A percentile compares a stretch with the other conserved stretches of the same genome.
These are phyloP conservation scores for Sclerotinia nivalis DNA, from an alignment of 2,329 filamentous ascomycete genomes.

Conservation along the genomic window DNA sequence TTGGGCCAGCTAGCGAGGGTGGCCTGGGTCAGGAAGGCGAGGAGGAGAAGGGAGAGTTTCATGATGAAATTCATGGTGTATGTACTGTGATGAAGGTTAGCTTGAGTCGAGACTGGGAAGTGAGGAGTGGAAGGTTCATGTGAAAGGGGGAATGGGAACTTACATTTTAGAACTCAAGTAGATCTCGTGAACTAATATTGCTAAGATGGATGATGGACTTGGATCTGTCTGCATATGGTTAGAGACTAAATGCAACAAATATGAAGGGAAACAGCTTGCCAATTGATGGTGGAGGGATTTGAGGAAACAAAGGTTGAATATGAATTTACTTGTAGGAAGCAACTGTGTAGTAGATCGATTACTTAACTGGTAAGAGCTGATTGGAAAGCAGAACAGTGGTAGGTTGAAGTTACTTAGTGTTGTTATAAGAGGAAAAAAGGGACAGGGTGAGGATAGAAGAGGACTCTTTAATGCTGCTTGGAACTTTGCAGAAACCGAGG, in stretches of 20 bases:
- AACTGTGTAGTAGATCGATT: not conserved
- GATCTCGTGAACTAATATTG: not conserved
- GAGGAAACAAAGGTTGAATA: not conserved
- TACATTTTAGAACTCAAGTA: not conserved
- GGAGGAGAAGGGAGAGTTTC: not conserved
- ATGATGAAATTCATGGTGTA: constrained; percentile 12
- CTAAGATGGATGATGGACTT: not conserved
- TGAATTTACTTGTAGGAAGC: not conserved
- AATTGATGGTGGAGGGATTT: not conserved
- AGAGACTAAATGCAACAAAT: not conserved
- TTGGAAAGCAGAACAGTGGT: not conserved
- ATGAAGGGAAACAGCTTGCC: too few species aligned
- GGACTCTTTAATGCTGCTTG: not conserved
- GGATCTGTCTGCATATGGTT: not conserved
- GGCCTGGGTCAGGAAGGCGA: not conserved
- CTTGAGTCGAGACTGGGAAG: not conserved
- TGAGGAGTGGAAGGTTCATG: too few species aligned
- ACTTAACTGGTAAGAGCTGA: not conserved
- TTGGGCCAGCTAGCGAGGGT: constrained; percentile 8
- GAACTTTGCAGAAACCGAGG: not conserved
- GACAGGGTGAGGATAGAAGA: not conserved
- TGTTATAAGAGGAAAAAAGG: not conserved
- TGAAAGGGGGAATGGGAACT: too few species aligned
- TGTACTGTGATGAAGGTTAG: not conserved
- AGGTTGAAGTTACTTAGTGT: too few species aligned